phyloP scores from a whole-genome alignment of 352 stramenopile species.

The Pythium plurisporium region DNA sequence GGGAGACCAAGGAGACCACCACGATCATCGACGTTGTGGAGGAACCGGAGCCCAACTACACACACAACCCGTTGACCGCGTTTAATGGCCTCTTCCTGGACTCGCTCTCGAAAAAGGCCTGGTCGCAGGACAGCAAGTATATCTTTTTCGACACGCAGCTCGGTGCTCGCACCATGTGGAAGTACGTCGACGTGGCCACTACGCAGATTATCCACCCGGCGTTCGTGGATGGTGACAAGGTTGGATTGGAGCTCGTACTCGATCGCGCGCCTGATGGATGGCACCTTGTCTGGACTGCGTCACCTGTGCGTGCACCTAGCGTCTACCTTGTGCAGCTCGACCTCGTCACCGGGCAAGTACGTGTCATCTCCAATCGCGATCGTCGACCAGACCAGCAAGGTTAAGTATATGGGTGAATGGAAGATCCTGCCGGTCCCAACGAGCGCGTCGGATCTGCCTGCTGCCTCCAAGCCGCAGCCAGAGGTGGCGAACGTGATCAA shows the following conservation, averaged over 20 bases:
- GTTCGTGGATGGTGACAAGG: conserved; percentile 40
- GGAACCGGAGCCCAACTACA: conserved; percentile 36
- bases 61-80: conserved; percentile 30
- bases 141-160: conserved; percentile 74
- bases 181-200: conserved; percentile 54
- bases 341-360: conserved; percentile 36
- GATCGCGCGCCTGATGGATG: conserved; percentile 31
- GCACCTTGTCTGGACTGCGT: conserved; percentile 49
- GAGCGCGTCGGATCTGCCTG: conserved; percentile 39
- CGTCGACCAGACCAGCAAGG: conserved; percentile 36
- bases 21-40: conserved; percentile 62
- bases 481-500: conserved; percentile 30
- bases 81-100: conserved; percentile 75
- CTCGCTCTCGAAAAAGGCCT: conserved; percentile 43
- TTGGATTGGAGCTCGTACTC: conserved; percentile 51
- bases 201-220: conserved; percentile 41
- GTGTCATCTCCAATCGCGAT: conserved; percentile 31
- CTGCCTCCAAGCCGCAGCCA: conserved; percentile 30
- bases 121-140: conserved; percentile 47
- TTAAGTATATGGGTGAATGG: conserved; percentile 50
- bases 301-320: conserved; percentile 47
- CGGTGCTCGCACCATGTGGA: conserved; percentile 61
- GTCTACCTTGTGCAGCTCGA: conserved; percentile 58
- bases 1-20: conserved; percentile 50
- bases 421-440: conserved; percentile 52